Evolutionary conservation across 306 rosid genomes (phyloP).

Genomic region (Acacia crassicarpa): DNA sequence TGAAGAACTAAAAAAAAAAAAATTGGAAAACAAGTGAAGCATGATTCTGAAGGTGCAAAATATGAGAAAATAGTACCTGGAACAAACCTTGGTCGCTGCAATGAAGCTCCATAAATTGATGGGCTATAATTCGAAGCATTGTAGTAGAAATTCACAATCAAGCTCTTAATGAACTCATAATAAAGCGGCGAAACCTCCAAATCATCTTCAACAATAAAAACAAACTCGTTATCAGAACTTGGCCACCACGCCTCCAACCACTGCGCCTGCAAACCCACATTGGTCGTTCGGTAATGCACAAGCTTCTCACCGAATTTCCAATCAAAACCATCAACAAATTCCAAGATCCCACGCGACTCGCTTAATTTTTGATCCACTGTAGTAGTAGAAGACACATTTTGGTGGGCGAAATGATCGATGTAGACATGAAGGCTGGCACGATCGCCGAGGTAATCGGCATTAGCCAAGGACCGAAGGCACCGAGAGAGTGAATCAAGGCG

Average conservation of each 20-base stretch:
- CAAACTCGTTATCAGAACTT: constrained; percentile 70
- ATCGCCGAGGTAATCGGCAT: constrained; percentile 81
- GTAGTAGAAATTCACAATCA: constrained; percentile 78
- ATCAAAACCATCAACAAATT: constrained; percentile 60
- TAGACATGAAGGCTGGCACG: constrained; percentile 71
- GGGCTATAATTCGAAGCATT: constrained; percentile 76
- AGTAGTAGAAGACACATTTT: constrained; percentile 32
- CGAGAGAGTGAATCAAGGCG: constrained; percentile 77
- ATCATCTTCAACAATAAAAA: constrained; percentile 87
- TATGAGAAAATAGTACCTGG: constrained; percentile 72
- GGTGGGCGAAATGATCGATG: constrained; percentile 59
- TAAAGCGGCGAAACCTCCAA: constrained; percentile 86
- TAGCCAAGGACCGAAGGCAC: constrained; percentile 82
- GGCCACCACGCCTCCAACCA: constrained; percentile 99
- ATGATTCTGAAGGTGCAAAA: not conserved
- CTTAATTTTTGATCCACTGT: constrained; percentile 38
- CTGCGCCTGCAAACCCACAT: constrained; percentile 91
- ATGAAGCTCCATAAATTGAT: constrained; percentile 74
- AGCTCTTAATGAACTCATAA: constrained; percentile 62
- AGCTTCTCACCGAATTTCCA: constrained; percentile 86
- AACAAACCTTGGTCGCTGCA: constrained; percentile 97
- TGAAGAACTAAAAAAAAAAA: not conserved
- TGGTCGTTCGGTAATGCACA: constrained; percentile 73
- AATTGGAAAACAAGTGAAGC: not conserved
- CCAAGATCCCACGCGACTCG: constrained; percentile 65